Evolutionary conservation across 2,329 filamentous ascomycete genomes (phyloP).

Genomic region (Blastomyces gilchristii): DNA sequence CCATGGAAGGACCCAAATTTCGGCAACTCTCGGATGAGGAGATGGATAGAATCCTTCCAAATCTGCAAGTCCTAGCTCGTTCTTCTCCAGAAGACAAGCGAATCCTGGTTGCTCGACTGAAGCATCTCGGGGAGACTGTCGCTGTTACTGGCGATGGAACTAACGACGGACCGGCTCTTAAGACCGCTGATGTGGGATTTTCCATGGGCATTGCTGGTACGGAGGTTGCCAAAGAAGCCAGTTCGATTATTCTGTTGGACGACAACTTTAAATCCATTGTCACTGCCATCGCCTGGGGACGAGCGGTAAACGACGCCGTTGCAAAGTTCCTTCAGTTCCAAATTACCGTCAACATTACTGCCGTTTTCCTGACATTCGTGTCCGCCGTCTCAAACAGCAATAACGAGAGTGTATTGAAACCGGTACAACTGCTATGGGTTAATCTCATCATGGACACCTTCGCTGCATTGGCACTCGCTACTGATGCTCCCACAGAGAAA

Average conservation of each 20-base stretch:
- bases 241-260: slow-evolving; percentile 57
- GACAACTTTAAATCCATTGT: slow-evolving; percentile 58
- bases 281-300: slow-evolving; percentile 58
- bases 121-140: slow-evolving; percentile 53
- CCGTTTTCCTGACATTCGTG: slow-evolving; percentile 77
- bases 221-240: slow-evolving; percentile 58
- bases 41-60: slow-evolving; percentile 49
- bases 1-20: slow-evolving; percentile 61
- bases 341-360: slow-evolving; percentile 81
- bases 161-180: slow-evolving; percentile 56
- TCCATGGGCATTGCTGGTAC: slow-evolving; percentile 59
- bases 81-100: slow-evolving; percentile 59
- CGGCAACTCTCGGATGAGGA: slow-evolving; percentile 50
- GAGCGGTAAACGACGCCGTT: slow-evolving; percentile 57
- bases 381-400: slow-evolving; percentile 63
- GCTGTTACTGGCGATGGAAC: slow-evolving; percentile 57
- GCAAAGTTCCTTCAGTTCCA: slow-evolving; percentile 56
- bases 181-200: slow-evolving; percentile 57
- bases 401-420: slow-evolving; percentile 68
- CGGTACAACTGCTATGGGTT: slow-evolving; percentile 89
- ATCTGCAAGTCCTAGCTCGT: slow-evolving; percentile 53
- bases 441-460: slow-evolving; percentile 98
- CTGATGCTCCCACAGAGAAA: slow-evolving; percentile 74
- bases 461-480: slow-evolving; percentile 76
- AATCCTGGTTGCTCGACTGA: slow-evolving; percentile 52